Percentiles rank a stretch among this genome's conserved stretches.
These are phyloP conservation scores for Ogataea corticis DNA, from an alignment of 805 yeast species.

Conservation along the genomic window DNA sequence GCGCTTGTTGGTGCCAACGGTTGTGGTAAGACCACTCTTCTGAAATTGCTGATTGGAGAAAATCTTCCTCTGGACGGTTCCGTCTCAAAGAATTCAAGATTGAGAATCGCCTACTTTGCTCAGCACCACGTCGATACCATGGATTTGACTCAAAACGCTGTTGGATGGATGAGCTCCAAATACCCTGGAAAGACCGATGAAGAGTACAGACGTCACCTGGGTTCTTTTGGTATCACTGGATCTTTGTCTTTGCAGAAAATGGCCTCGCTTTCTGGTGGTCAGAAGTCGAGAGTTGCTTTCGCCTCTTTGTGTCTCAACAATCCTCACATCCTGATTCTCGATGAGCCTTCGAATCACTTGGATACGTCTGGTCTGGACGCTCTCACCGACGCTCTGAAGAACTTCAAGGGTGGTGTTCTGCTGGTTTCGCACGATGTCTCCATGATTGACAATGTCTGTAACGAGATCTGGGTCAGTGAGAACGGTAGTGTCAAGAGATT, in stretches of 20 bases:
- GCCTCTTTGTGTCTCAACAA: slow-evolving; percentile 88
- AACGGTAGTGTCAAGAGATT: slow-evolving; percentile 75
- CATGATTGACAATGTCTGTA: slow-evolving; percentile 84
- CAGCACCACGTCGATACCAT: slow-evolving; percentile 98
- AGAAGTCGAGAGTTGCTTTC: slow-evolving; percentile 96
- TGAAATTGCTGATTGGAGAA: slow-evolving; percentile 81
- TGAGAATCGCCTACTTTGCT: slow-evolving; percentile 95
- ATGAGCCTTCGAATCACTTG: slow-evolving; percentile 98
- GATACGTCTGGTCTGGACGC: slow-evolving; percentile 99
- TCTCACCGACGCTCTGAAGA: slow-evolving; percentile 80
- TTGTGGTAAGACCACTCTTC: slow-evolving; percentile 95
- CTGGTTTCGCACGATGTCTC: slow-evolving; percentile 98
- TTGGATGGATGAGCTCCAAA: slow-evolving; percentile 86
- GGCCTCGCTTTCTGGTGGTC: slow-evolving; percentile 93
- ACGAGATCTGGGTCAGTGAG: slow-evolving; percentile 95
- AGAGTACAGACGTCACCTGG: slow-evolving; percentile 94
- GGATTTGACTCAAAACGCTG: slow-evolving; percentile 85
- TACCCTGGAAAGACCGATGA: slow-evolving; percentile 95
- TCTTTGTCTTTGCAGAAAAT: slow-evolving; percentile 89
- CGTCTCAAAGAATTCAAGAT: slow-evolving; percentile 76
- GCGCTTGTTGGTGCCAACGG: slow-evolving; percentile 99
- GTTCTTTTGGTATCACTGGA: slow-evolving; percentile 97
- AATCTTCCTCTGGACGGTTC: slow-evolving; percentile 75
- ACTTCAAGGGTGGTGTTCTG: slow-evolving; percentile 91
- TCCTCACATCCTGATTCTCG: slow-evolving; percentile 90